Conservation (phyloP, 495 filamentous ascomycete genomes). For the Hypoxylon crocopeplum region DNA sequence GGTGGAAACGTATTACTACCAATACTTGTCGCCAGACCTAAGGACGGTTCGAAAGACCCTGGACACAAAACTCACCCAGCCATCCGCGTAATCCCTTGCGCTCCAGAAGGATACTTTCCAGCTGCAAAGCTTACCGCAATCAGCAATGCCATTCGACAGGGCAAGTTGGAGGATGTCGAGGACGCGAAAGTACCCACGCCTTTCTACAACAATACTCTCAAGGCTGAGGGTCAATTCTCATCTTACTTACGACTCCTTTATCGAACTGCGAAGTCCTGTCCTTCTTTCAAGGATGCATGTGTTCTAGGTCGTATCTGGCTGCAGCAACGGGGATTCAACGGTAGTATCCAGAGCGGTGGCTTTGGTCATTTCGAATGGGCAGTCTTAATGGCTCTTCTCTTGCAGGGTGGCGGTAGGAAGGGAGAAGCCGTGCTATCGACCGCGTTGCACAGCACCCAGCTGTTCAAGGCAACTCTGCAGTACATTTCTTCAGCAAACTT, state of each 20-base stretch:
- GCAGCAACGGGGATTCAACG: conserved; percentile 80
- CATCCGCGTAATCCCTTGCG: conserved; percentile 80
- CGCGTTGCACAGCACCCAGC: conserved; percentile 87
- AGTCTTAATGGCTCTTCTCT: conserved; percentile 74
- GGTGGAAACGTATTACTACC: conserved; percentile 83
- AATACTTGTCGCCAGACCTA: conserved; percentile 62
- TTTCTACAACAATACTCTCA: conserved; percentile 87
- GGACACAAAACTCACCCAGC: conserved; percentile 54
- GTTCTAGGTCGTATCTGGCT: conserved; percentile 88
- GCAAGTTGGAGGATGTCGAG: conserved; percentile 40
- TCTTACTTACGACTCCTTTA: conserved; percentile 77
- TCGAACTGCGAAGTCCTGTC: conserved; percentile 66
- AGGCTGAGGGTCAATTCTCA: conserved; percentile 75
- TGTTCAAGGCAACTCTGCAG: conserved; percentile 91
- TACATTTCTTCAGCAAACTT: conserved; percentile 78
- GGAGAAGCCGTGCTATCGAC: conserved; percentile 73
- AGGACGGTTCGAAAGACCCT: conserved; percentile 9
- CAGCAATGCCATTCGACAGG: conserved; percentile 72
- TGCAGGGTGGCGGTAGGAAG: conserved; percentile 74
- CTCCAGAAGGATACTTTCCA: conserved; percentile 70
- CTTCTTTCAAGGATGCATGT: conserved; percentile 80
- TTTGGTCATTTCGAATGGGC: conserved; percentile 96
- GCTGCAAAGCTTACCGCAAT: conserved; percentile 68
- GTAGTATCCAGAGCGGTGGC: conserved; percentile 73
- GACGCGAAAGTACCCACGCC: conserved; percentile 65